phyloP scores from a whole-genome alignment of 2,329 filamentous ascomycete genomes.

The Aspergillus melleus region DNA sequence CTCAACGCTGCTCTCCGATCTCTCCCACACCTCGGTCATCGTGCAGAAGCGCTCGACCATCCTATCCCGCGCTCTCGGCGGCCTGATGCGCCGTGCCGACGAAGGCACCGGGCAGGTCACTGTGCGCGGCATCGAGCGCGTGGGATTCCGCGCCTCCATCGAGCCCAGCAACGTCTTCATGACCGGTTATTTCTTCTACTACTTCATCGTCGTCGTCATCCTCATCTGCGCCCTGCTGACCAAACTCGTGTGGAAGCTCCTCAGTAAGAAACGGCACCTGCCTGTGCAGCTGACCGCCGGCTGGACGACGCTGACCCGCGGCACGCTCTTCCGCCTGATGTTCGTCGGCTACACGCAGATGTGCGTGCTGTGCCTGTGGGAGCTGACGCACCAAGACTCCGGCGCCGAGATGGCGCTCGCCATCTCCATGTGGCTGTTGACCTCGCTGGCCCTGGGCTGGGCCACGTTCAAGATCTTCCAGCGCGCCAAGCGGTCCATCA shows the following conservation, averaged over 20 bases:
- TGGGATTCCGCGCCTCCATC: slow-evolving; percentile 80
- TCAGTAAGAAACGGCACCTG: slow-evolving; percentile 74
- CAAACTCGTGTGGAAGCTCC: slow-evolving; percentile 71
- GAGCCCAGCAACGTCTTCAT: slow-evolving; percentile 91
- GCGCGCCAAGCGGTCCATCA: slow-evolving; percentile 80
- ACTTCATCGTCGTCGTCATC: slow-evolving; percentile 75
- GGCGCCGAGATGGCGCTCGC: slow-evolving; percentile 80
- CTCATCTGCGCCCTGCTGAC: slow-evolving; percentile 67
- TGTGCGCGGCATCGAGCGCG: slow-evolving; percentile 80
- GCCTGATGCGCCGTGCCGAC: slow-evolving; percentile 22
- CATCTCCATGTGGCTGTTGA: slow-evolving; percentile 81
- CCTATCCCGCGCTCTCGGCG: slow-evolving; percentile 21
- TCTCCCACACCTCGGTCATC: slow-evolving; percentile 75
- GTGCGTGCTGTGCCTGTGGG: slow-evolving; percentile 87
- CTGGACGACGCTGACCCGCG: slow-evolving; percentile 90
- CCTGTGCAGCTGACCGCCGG: slow-evolving; percentile 63
- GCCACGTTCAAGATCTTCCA: slow-evolving; percentile 85
- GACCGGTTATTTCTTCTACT: slow-evolving; percentile 83
- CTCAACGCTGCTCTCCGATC: slow-evolving; percentile 71
- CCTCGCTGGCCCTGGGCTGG: slow-evolving; percentile 75
- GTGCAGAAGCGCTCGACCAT: slow-evolving; percentile 60
- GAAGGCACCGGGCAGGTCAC: slow-evolving; percentile 30
- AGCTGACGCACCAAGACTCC: slow-evolving; percentile 83
- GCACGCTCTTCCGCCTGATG: slow-evolving; percentile 84
- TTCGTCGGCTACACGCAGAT: slow-evolving; percentile 91